These are phyloP conservation scores for Eustoma russellianum DNA, from an alignment of 257 asterid species.

Conservation along the genomic window DNA sequence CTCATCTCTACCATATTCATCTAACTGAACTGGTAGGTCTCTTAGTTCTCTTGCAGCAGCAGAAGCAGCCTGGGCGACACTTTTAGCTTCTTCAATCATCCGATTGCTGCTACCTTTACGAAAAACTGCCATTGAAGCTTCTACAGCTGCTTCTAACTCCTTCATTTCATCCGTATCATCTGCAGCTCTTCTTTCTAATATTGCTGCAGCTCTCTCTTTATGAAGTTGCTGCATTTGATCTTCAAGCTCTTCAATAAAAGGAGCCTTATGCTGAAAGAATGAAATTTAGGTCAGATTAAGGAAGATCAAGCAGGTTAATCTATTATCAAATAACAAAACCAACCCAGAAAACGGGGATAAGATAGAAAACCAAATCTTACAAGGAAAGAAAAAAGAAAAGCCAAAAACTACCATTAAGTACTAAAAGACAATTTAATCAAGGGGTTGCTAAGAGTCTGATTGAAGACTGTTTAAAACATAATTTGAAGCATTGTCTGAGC, in stretches of 20 bases:
- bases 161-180: conserved; percentile 71
- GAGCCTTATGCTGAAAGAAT: conserved; percentile 73
- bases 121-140: conserved; percentile 59
- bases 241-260: conserved; percentile 90
- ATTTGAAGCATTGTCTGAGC: too few species aligned
- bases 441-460: too few species aligned
- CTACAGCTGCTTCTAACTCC: conserved; percentile 69
- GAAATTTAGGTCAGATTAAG: neutral
- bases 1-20: conserved; percentile 79
- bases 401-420: too few species aligned
- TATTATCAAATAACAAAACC: too few species aligned
- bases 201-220: conserved; percentile 75
- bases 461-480: too few species aligned
- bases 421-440: too few species aligned
- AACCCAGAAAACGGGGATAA: too few species aligned
- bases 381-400: too few species aligned
- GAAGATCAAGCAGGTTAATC: neutral
- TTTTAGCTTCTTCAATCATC: conserved; percentile 49
- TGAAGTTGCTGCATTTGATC: conserved; percentile 84
- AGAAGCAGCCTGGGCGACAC: conserved; percentile 58
- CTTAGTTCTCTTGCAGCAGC: conserved; percentile 45
- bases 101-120: conserved; percentile 46
- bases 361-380: too few species aligned
- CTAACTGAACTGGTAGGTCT: conserved; percentile 66
- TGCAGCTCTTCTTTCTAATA: conserved; percentile 68